Conservation (phyloP, 129 eudicot genomes). For the Heracleum sosnowskyi region DNA sequence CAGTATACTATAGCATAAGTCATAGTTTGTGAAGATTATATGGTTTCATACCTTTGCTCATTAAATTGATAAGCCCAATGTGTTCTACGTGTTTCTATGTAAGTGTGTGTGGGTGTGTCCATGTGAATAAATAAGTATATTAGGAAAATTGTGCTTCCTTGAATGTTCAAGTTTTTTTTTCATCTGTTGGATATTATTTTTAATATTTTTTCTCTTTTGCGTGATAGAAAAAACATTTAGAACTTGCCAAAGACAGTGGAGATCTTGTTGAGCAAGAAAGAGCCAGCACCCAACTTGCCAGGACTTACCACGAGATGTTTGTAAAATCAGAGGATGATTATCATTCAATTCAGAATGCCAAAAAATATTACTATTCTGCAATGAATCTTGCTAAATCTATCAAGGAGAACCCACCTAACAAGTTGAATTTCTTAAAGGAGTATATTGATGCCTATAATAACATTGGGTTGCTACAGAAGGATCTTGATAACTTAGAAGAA, state of each 20-base stretch:
- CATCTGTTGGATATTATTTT: constrained; percentile 4
- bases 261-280: constrained; percentile 91
- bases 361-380: constrained; percentile 64
- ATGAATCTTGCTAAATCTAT: constrained; percentile 69
- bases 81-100: background rate
- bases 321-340: constrained; percentile 58
- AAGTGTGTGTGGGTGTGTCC: background rate
- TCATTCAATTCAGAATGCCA: constrained; percentile 66
- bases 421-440: constrained; percentile 54
- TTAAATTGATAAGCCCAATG: background rate
- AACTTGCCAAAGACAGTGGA: constrained; percentile 56
- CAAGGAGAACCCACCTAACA: constrained; percentile 37
- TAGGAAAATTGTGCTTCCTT: background rate
- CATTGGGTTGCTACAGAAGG: constrained; percentile 90
- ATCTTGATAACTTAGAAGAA: constrained; percentile 84
- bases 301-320: constrained; percentile 88
- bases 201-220: background rate
- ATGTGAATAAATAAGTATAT: background rate
- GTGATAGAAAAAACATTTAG: constrained; percentile 79
- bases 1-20: background rate
- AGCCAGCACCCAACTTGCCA: constrained; percentile 92
- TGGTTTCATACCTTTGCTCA: background rate
- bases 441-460: constrained; percentile 88
- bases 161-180: background rate
- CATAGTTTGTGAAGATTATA: background rate